Base-by-base conservation (phyloP, 2,329 filamentous ascomycete genomes). In the Xylaria sp. region DNA sequence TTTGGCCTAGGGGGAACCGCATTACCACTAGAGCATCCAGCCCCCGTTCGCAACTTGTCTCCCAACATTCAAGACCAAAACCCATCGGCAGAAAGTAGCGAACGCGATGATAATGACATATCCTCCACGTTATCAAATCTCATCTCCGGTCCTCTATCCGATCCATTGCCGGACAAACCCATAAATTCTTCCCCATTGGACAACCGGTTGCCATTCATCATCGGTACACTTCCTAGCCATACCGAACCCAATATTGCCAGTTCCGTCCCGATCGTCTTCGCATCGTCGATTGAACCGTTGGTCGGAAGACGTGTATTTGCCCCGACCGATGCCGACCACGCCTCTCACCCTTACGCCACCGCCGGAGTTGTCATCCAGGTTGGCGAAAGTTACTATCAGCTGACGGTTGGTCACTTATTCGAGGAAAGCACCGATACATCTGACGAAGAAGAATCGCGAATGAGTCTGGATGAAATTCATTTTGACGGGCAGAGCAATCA, bases 21-120 rank as follows among this genome's bases (percentile, higher is more conserved):
- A 1, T 17, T 71, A n/a, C 66, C 69, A 7, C 36, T 69, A 3
- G 66, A 71, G 40, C 59, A 66, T 26, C 59, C 46, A 17, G 13
- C 31, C 10, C 66, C 66, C 4, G 31, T 61, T 38, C 62, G 60
- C 13, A 59, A 49, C 20, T 67, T 63, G 42, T 65, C 54, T 53
- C 48, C 57, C 6, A 2, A 23, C 1, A 49, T n/a, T 9, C 11
- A 28, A 20, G 20, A 4, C 1, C 13, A 20, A 36, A n/a, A 9
- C 15, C 4, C 13, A 6, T 28, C 38, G 7, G n/a, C 26, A 13
- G 36, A 2, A 15, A 28, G 26, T 42, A 13, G 26, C 9, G 15
- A 13, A 15, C 28, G 6, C n/a, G 6, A 26, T 6, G 1, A 4
- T 33, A 1, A n/a, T 5, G 2, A 26, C 1, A 13, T 28, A 31